Conservation (phyloP, 164 flowering plant species). For the Kingdonia uniflora region DNA sequence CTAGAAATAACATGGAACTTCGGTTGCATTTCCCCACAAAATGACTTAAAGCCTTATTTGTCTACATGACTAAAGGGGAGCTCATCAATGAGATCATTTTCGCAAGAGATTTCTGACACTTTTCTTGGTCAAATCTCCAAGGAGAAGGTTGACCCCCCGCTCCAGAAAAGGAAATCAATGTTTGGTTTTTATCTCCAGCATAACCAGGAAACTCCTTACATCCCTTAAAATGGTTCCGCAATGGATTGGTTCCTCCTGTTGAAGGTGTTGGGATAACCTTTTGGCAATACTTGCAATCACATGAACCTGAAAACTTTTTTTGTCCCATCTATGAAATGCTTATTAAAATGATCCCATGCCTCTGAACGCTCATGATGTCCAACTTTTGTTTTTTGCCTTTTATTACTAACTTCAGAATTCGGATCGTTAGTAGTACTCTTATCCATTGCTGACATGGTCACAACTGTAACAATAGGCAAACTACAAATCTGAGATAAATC, state of each 20-base stretch:
- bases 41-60: background rate
- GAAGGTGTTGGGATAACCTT: background rate
- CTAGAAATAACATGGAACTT: background rate
- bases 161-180: background rate
- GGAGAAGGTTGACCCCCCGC: background rate
- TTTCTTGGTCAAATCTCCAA: background rate
- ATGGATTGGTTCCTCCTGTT: background rate
- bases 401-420: no score
- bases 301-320: no score
- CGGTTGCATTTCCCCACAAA: background rate
- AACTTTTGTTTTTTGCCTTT: no score
- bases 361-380: no score
- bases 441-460: no score
- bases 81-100: constrained; percentile 1
- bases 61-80: constrained; percentile 5
- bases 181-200: background rate
- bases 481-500: no score
- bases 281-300: background rate
- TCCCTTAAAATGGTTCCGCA: background rate
- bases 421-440: no score
- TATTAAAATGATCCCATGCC: no score
- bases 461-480: no score
- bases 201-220: background rate
- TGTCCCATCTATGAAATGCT: no score
- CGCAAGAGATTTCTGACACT: background rate